Evolutionary conservation across 2,329 filamentous ascomycete species (phyloP), one percentile per base, ranked within the genome.

Genomic region (Colletotrichum australisinense): DNA sequence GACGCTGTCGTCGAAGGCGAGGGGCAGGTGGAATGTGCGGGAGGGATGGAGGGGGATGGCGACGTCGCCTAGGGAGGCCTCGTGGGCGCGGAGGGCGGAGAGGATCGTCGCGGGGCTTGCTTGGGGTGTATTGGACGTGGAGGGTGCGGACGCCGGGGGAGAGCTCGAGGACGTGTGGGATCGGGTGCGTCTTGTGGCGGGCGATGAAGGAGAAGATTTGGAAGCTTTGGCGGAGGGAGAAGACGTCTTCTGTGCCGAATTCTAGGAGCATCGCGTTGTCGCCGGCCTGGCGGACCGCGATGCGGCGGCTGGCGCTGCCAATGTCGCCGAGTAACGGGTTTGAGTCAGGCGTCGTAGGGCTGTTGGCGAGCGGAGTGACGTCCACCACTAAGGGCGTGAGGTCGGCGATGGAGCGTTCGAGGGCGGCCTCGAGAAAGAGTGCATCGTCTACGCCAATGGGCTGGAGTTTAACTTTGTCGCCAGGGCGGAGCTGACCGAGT

Each of bases 401-500:
- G 0, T 67, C 57, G 26, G 77, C 58, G 42, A 83, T 76, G 2
- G 78, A 76, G 5, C 74, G 9, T 1, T 68, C 69, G 3, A 82
- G 73, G 7, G 72, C 65, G 3, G 59, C 63, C 4, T 80, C 77
- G 11, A 81, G 74, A 12, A 75, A 67, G 4, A 79, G 26, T 1
- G 80, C 81, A 22, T 72, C 74, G 5, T 76, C 74, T 8, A 78
- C 75, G 9, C 63, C 76, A 32, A 84, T 77, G 11, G 80, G 78
- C 1, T 76, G 77, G 42, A 85, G 80, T 0, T 75, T 77, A n/a
- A 84, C 78, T 16, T 75, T 78, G 69, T 85, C 84, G 1, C 84
- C 84, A 2, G 83, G 82, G 8, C 79, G 79, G 16, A 83, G 77
- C 70, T 84, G 84, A 11, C 84, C 84, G 28, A 86, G 73, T 75